These are phyloP conservation scores for Phylloporus sp. DNA, from an alignment of 768 basidiomycete genomes.

Conservation along the genomic window DNA sequence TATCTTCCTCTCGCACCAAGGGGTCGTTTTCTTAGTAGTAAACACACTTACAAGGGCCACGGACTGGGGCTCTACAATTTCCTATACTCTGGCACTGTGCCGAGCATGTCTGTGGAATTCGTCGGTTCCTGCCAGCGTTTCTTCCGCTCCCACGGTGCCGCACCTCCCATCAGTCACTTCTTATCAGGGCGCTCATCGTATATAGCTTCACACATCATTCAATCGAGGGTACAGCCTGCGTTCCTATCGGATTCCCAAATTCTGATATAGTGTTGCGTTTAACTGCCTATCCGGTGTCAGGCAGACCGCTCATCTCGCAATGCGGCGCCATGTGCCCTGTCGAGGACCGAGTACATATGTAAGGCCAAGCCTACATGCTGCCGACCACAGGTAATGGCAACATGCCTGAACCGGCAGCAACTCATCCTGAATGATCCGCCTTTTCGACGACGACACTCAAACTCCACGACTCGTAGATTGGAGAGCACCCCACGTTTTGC, in stretches of 20 bases:
- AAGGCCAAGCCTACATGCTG: constrained; percentile 19
- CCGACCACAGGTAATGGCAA: constrained; percentile 11
- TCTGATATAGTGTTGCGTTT: constrained; percentile 17
- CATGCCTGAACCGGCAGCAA: neutral
- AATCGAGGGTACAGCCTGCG: constrained; percentile 22
- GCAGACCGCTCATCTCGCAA: constrained; percentile 17
- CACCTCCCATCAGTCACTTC: constrained; percentile 47
- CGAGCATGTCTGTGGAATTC: neutral
- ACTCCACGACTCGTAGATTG: constrained; percentile 21
- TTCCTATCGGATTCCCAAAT: constrained; percentile 31
- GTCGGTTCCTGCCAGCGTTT: constrained; percentile 11
- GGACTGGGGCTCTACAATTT: neutral
- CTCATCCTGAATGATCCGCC: neutral
- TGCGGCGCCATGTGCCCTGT: constrained; percentile 4
- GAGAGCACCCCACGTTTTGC: constrained; percentile 24
- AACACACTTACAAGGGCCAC: neutral
- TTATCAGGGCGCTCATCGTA: constrained; percentile 41
- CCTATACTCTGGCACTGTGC: too few relatives aligned
- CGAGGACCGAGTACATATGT: constrained; percentile 19
- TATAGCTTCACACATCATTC: constrained; percentile 32
- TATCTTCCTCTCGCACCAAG: constrained; percentile 30
- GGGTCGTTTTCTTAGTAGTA: constrained; percentile 10
- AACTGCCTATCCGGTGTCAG: constrained; percentile 22
- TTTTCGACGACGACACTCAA: constrained; percentile 14
- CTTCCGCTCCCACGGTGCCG: constrained; percentile 28